Evolutionary conservation across 2,329 filamentous ascomycete genomes (phyloP), one percentile per base, ranked within the genome.

Genomic region (Aspergillus awamori): DNA sequence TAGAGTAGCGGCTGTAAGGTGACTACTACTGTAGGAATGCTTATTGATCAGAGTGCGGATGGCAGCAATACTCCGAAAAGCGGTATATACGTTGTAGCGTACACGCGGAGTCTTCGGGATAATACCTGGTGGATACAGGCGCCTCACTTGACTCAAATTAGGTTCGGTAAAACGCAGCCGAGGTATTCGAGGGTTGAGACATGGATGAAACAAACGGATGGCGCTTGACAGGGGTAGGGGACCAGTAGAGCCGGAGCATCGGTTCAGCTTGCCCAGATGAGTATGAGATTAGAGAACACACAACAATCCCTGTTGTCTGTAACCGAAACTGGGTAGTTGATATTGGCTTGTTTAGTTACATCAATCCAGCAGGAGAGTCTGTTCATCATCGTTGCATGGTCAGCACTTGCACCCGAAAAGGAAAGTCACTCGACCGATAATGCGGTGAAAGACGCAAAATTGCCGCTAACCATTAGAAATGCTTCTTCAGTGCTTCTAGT

Each of bases 401-500:
- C 39, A 59, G 41, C 30, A 20, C 26, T n/a, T 39, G 20, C 13
- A 11, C 39, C 38, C 24, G 10, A 33, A 55, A 24, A 53, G 39
- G 38, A 8, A 55, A 58, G 59, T 61, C 53, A 56, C 39, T 56
- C 53, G 41, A 56, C n/a, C 39, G 52, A 58, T 54, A 57, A 51
- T 60, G 58, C 64, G 62, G 64, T 65, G 64, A 67, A 67, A 60
- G 63, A 41, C 28, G 26, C 15, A 59, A 51, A 36, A 11, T 56
- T 38, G 30, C 53, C 53, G 53, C 53, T 64, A 56, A 53, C 61
- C 63, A 59, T 63, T 62, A 60, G 33, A 54, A 68, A 68, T 66
- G 64, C 69, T 74, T 74, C 70, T 72, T 63, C 64, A 65, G 67
- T 66, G 62, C 64, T 73, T 73, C 70, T 74, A 73, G 72, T 69